Conservation (phyloP, 257 asterid genomes). For the Fraxinus americana region DNA sequence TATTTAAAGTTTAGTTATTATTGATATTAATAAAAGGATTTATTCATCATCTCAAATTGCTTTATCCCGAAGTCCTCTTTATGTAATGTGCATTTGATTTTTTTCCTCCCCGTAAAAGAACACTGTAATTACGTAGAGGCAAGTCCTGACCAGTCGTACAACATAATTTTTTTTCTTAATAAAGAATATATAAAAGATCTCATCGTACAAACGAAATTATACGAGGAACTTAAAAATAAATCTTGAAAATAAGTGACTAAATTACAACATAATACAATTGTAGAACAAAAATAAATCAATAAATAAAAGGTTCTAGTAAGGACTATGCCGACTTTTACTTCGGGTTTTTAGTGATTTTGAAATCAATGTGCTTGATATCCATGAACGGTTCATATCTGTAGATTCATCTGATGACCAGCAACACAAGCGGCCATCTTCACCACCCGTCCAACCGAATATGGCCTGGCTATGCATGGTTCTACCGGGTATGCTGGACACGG, state of each 20-base stretch:
- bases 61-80: background rate
- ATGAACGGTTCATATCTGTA: constrained; percentile 42
- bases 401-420: constrained; percentile 77
- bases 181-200: background rate
- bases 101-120: background rate
- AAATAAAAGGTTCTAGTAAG: constrained; percentile 45
- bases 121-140: background rate
- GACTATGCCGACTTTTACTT: constrained; percentile 59
- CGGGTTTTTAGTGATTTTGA: constrained; percentile 51
- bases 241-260: background rate
- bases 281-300: background rate
- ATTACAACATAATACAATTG: constrained; percentile 14
- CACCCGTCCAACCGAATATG: constrained; percentile 89
- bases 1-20: too few species aligned
- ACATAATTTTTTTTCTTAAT: too few species aligned
- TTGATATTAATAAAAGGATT: too few species aligned
- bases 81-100: background rate
- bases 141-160: too few species aligned
- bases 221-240: background rate
- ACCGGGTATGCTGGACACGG: constrained; percentile 37
- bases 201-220: background rate
- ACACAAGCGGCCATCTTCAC: constrained; percentile 94
- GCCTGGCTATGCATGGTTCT: constrained; percentile 38
- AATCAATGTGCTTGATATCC: constrained; percentile 63
- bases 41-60: background rate